phyloP scores from a whole-genome alignment of 83 land plant genomes.

The Picea mariana region DNA sequence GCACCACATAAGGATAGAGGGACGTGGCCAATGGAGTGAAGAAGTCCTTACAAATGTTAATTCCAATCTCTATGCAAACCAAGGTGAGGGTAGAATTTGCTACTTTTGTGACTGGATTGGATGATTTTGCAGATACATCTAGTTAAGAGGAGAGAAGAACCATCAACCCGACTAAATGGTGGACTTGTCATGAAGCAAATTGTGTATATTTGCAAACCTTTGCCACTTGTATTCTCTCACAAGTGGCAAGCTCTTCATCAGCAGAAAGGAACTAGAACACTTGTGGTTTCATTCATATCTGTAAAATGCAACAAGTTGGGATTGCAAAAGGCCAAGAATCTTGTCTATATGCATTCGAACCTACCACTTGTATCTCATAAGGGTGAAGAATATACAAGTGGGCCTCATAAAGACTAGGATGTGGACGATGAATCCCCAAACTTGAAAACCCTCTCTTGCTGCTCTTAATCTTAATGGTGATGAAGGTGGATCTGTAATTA shows the following conservation, averaged over 20 bases:
- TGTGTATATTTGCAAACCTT: not conserved
- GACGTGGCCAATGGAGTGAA: not conserved
- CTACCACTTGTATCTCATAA: not conserved
- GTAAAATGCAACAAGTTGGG: not conserved
- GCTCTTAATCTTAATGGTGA: not conserved
- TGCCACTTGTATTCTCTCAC: not conserved
- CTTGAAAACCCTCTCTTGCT: not conserved
- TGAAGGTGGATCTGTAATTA: not conserved
- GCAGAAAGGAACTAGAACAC: not conserved
- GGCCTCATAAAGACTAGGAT: not conserved
- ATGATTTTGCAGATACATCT: not conserved
- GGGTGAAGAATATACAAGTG: not conserved
- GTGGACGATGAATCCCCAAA: not conserved
- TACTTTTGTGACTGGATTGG: not conserved
- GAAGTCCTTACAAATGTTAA: not conserved
- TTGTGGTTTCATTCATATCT: not conserved
- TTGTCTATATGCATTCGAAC: not conserved
- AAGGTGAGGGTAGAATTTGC: not conserved
- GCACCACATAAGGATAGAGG: not conserved
- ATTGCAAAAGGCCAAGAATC: not conserved
- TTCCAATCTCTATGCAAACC: not conserved
- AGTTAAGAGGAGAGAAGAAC: not conserved
- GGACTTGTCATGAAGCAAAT: not conserved
- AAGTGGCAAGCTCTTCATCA: too few relatives aligned
- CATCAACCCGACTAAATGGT: not conserved